Evolutionary conservation across 495 filamentous ascomycete genomes (phyloP).

Genomic region (Poronia punctata): DNA sequence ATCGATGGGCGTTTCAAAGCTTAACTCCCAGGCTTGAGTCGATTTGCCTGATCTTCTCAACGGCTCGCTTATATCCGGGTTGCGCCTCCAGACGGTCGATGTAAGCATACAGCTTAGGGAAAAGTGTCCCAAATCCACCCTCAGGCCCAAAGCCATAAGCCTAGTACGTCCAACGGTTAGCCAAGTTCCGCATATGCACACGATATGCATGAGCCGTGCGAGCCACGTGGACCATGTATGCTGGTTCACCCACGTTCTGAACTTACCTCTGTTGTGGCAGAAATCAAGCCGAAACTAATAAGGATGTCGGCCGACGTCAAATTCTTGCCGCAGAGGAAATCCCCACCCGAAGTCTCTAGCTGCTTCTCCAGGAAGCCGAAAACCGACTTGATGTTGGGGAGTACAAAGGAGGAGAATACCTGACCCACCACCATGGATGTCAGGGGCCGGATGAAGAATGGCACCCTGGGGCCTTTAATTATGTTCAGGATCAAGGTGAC

Average conservation of each 20-base stretch:
- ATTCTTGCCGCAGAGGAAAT: constrained; percentile 62
- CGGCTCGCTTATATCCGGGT: constrained; percentile 51
- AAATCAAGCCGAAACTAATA: constrained; percentile 65
- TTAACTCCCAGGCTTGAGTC: constrained; percentile 41
- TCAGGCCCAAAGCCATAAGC: constrained; percentile 19
- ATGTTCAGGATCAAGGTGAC: constrained; percentile 27
- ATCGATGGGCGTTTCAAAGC: constrained; percentile 2
- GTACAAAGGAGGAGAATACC: constrained; percentile 52
- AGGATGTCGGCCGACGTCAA: constrained; percentile 78
- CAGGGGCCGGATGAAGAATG: constrained; percentile 82
- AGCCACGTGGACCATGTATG: no score
- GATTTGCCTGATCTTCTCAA: constrained; percentile 53
- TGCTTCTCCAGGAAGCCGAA: constrained; percentile 67
- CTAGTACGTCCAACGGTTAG: constrained; percentile 39
- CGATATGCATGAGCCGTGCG: no score
- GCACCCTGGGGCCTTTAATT: constrained; percentile 57
- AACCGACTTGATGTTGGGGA: constrained; percentile 56
- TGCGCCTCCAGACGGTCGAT: constrained; percentile 52
- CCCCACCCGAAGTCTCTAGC: constrained; percentile 56
- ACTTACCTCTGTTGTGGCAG: constrained; percentile 39
- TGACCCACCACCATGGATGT: constrained; percentile 56
- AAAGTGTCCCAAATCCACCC: constrained; percentile 16
- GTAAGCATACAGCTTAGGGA: constrained; percentile 52
- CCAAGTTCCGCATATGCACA: neutral
- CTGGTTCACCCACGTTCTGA: no score